These are phyloP conservation scores for Dipodascus albidus DNA, from an alignment of 805 yeast genomes.

Conservation along the genomic window DNA sequence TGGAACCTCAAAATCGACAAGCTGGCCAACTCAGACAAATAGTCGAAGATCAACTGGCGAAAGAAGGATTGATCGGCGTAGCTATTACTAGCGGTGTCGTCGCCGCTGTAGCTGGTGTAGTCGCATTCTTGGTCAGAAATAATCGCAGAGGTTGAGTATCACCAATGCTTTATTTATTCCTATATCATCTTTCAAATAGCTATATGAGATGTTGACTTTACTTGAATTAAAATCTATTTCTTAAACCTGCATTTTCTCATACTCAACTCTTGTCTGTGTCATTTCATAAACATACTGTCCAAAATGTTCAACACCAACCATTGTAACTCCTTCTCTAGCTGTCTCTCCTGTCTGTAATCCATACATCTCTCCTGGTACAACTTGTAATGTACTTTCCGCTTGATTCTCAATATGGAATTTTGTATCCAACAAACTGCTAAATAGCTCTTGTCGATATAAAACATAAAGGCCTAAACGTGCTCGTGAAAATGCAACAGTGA, in stretches of 20 bases:
- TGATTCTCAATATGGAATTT: slow-evolving; percentile 8
- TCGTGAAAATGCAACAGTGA: slow-evolving; percentile 22
- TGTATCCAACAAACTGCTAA: slow-evolving; percentile 10
- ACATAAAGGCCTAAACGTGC: slow-evolving; percentile 28
- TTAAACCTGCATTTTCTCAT: slow-evolving; percentile 6
- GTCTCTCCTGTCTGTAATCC: slow-evolving; percentile 9
- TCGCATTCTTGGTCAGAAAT: slow-evolving; percentile 26
- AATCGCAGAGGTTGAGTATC: slow-evolving; percentile 4
- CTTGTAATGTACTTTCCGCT: slow-evolving; percentile 11
- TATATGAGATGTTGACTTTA: no score
- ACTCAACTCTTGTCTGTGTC: slow-evolving; percentile 18
- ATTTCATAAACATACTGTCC: slow-evolving; percentile 25
- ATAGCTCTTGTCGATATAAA: slow-evolving; percentile 17
- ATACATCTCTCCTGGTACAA: slow-evolving; percentile 24
- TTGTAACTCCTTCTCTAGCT: slow-evolving; percentile 15
- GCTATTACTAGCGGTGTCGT: slow-evolving; percentile 79
- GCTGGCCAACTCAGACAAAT: slow-evolving; percentile 59
- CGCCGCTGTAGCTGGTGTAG: slow-evolving; percentile 67
- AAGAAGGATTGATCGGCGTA: slow-evolving; percentile 80
- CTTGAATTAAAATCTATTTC: no score
- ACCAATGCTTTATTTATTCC: not conserved
- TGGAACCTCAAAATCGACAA: slow-evolving; percentile 80
- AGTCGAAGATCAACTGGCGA: slow-evolving; percentile 74
- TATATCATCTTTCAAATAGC: not conserved
- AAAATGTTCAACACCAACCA: slow-evolving; percentile 24